These are phyloP conservation scores for Colletotrichum tropicale DNA, from an alignment of 2,329 filamentous ascomycete species.

Conservation along the genomic window DNA sequence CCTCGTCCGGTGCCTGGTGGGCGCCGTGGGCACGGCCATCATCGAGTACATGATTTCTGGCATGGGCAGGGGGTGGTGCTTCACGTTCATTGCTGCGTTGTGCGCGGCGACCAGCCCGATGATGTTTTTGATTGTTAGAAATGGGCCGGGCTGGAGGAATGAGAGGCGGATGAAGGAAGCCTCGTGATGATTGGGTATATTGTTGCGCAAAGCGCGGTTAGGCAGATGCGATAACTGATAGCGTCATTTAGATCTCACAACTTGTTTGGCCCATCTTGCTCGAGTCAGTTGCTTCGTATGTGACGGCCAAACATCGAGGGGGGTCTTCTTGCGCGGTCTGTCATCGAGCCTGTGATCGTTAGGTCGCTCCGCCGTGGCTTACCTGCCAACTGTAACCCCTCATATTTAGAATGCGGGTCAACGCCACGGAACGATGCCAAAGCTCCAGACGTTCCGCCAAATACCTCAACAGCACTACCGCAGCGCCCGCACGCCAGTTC, in stretches of 20 bases:
- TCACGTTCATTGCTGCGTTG: slow-evolving; percentile 60
- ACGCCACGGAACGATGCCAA: background rate
- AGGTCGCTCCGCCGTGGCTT: background rate
- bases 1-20: slow-evolving; percentile 64
- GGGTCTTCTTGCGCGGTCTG: background rate
- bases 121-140: slow-evolving; percentile 52
- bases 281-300: background rate
- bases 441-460: background rate
- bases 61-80: slow-evolving; percentile 68
- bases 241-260: background rate
- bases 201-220: background rate
- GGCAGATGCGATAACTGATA: background rate
- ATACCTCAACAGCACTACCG: background rate
- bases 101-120: slow-evolving; percentile 52
- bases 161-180: slow-evolving; percentile 44
- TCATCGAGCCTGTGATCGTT: background rate
- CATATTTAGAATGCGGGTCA: background rate
- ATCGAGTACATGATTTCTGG: slow-evolving; percentile 62
- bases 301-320: background rate
- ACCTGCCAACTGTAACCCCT: background rate
- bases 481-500: background rate
- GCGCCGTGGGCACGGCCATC: slow-evolving; percentile 62
- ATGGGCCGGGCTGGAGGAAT: slow-evolving; percentile 56
- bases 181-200: background rate
- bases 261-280: background rate